Percentiles rank a stretch among this genome's conserved stretches.
Conservation (phyloP, 2,329 filamentous ascomycete genomes). For the Sclerotinia trifoliorum region DNA sequence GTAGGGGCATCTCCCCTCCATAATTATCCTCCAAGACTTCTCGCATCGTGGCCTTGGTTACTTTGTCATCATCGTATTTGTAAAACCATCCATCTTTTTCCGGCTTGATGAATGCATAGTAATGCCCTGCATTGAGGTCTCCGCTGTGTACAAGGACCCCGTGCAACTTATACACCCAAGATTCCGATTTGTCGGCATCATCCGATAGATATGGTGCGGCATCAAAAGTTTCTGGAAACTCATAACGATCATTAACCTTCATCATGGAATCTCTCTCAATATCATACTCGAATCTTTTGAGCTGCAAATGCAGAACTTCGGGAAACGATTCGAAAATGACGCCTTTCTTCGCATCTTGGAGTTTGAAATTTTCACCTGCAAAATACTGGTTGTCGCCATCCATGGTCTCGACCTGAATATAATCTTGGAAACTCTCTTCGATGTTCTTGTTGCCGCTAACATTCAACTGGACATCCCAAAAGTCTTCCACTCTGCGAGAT, state of each 20-base stretch:
- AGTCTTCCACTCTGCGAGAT: conserved; percentile 92
- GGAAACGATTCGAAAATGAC: conserved; percentile 97
- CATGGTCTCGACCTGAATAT: conserved; percentile 93
- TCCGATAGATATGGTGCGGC: conserved; percentile 84
- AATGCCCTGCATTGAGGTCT: conserved; percentile 94
- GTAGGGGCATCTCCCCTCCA: conserved; percentile 65
- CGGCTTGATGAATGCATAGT: conserved; percentile 96
- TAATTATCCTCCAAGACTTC: conserved; percentile 97
- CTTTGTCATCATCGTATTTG: conserved; percentile 95
- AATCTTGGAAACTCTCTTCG: conserved; percentile 92
- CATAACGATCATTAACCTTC: conserved; percentile 94
- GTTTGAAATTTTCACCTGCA: conserved; percentile 81
- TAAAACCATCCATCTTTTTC: conserved; percentile 92
- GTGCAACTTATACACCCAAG: conserved; percentile 90
- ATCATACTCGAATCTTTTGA: conserved; percentile 98
- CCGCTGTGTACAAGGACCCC: conserved; percentile 95
- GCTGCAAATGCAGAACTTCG: conserved; percentile 87
- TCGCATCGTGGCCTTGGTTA: conserved; percentile 87
- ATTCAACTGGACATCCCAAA: conserved; percentile 98
- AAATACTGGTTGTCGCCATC: conserved; percentile 99
- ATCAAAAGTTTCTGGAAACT: conserved; percentile 82
- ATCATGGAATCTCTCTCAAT: conserved; percentile 96
- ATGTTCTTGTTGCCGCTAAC: conserved; percentile 91
- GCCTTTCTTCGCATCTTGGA: conserved; percentile 96
- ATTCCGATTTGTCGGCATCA: conserved; percentile 80